phyloP scores from a whole-genome alignment of 2,329 filamentous ascomycete species.

The Sporothrix pseudoabietina region DNA sequence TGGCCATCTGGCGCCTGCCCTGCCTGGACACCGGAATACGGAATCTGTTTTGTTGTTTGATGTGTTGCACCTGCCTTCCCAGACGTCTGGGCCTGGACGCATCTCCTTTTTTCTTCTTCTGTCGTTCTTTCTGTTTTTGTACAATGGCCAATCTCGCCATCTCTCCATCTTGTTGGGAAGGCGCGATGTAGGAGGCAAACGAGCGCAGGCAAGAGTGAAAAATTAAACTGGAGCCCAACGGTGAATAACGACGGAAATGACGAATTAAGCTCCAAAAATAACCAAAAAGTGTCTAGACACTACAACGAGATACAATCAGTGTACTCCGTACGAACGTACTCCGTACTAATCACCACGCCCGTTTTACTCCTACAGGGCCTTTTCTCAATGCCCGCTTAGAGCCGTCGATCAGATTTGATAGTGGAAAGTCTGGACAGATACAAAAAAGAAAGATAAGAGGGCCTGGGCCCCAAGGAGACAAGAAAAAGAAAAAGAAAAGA shows the following conservation, averaged over 20 bases:
- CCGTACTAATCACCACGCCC: neutral
- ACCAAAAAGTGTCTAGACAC: neutral
- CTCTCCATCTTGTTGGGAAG: neutral
- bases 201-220: neutral
- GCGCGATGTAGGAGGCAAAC: neutral
- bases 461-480: slow-evolving; percentile 1
- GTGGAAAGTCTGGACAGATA: neutral
- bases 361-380: neutral
- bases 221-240: neutral
- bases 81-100: neutral
- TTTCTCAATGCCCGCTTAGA: neutral
- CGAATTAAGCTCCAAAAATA: neutral
- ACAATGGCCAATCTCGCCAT: too few relatives aligned
- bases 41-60: neutral
- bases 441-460: slow-evolving; percentile 11
- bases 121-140: neutral
- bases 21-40: neutral
- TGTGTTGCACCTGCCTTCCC: neutral
- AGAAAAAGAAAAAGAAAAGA: neutral
- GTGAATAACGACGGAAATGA: neutral
- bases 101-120: neutral
- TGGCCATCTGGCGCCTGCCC: neutral
- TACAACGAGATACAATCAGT: neutral
- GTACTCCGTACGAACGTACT: too few relatives aligned
- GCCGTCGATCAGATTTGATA: slow-evolving; percentile 6